Base-by-base conservation (phyloP, 805 yeast genomes). In the Hyphopichia homilentoma region DNA sequence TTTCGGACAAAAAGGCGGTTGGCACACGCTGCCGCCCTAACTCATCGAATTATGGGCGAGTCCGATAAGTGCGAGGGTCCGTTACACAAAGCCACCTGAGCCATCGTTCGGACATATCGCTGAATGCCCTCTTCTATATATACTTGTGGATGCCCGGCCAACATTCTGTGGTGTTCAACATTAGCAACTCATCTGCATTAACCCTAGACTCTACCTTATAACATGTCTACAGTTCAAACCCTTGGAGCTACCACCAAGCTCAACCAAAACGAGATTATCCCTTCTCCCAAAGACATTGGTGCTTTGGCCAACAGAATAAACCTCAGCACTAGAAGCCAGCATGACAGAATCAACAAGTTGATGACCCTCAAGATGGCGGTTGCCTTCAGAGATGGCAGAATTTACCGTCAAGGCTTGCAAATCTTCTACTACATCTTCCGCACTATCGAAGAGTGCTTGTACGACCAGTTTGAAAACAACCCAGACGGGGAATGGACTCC, bases 261-360 rank as follows among this genome's bases (percentile, higher is more conserved):
- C 28, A 44, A 47, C 22, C 65, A 60, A 37, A 57, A 53, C 32
- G 84, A 79, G 50, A 73, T 80, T 21, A 70, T 85, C 20, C 95
- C 95, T 2, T 68, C 77, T n/a, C 81, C 81, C 35, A 73, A 75
- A n/a, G 95, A 85, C 52, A 62, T 79, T 12, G 95, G 89, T 16
- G 95, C 95, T 5, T 65, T 85, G 32, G 95, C 80, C 29, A 86
- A 86, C 68, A 67, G 95, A 52, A 85, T 86, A 50, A 85, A 85
- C 55, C 52, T 55, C 29, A 81, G 77, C 48, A 85, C 95, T 2
- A 68, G 79, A 40, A 58, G 65, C 12, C 67, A 70, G 18, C 95
- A 85, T 62, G 77, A 81, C 52, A 73, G 72, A 41, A 78, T 85
- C 34, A 77, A 84, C 54, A 80, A 81, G 40, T 59, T 76, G 49